These are phyloP conservation scores for Saposhnikovia divaricata DNA, from an alignment of 129 eudicot species.

Conservation along the genomic window DNA sequence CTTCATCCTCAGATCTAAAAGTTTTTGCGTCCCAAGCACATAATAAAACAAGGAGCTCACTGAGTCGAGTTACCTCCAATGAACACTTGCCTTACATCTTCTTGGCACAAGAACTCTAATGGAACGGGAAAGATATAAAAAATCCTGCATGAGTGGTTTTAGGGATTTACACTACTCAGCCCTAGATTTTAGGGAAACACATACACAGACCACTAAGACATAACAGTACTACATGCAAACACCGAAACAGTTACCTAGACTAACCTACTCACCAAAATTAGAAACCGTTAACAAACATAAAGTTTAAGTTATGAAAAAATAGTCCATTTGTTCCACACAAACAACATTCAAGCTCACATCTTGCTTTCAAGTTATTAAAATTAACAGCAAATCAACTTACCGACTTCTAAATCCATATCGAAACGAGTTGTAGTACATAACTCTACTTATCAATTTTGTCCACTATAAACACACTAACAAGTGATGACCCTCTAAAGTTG, in stretches of 20 bases:
- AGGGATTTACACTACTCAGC: too few relatives aligned
- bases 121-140: too few relatives aligned
- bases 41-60: too few relatives aligned
- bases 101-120: too few relatives aligned
- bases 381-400: too few relatives aligned
- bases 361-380: too few relatives aligned
- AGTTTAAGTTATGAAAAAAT: not conserved
- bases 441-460: not conserved
- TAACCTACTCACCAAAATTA: not conserved
- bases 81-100: too few relatives aligned
- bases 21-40: too few relatives aligned
- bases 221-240: not conserved
- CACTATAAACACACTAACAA: not conserved
- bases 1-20: too few relatives aligned
- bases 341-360: not conserved
- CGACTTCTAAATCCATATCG: too few relatives aligned
- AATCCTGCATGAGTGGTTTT: too few relatives aligned
- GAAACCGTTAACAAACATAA: not conserved
- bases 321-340: not conserved
- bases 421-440: not conserved
- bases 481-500: not conserved
- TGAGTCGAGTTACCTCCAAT: too few relatives aligned
- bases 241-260: not conserved
- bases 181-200: not conserved
- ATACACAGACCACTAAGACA: not conserved